Evolutionary conservation across 139 green algal species (phyloP).

Genomic region (Bryopsis sp.): DNA sequence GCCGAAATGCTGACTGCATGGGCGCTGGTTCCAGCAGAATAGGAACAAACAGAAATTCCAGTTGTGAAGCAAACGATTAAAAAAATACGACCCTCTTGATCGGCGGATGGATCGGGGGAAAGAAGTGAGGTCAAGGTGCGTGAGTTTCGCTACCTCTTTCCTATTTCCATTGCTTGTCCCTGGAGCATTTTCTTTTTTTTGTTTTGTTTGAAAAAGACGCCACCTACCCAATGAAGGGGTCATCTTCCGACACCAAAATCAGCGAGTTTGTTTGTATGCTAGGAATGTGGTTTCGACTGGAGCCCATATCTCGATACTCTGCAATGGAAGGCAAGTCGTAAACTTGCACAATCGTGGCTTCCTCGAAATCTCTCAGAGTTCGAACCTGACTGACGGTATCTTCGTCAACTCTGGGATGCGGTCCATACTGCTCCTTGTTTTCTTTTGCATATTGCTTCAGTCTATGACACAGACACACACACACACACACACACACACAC

Average conservation of each 20-base stretch:
- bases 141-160: background rate
- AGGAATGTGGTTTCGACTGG: conserved; percentile 36
- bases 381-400: conserved; percentile 17
- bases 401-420: conserved; percentile 20
- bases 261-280: conserved; percentile 40
- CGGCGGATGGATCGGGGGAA: background rate
- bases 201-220: background rate
- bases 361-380: conserved; percentile 34
- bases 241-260: conserved; percentile 45
- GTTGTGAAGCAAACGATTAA: background rate
- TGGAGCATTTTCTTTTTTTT: background rate
- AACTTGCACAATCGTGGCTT: conserved; percentile 21
- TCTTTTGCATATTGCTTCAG: conserved; percentile 31
- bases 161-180: background rate
- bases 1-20: background rate
- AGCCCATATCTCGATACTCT: conserved; percentile 43
- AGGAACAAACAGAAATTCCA: no score
- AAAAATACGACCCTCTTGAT: background rate
- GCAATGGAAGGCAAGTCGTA: conserved; percentile 27
- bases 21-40: background rate
- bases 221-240: conserved; percentile 44
- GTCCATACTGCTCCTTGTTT: conserved; percentile 28
- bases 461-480: conserved; percentile 5
- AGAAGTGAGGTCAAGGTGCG: background rate
- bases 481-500: no score